These are phyloP conservation scores for Crucibulum parvulum DNA, from an alignment of 1,284 basidiomycete species.

Conservation along the genomic window DNA sequence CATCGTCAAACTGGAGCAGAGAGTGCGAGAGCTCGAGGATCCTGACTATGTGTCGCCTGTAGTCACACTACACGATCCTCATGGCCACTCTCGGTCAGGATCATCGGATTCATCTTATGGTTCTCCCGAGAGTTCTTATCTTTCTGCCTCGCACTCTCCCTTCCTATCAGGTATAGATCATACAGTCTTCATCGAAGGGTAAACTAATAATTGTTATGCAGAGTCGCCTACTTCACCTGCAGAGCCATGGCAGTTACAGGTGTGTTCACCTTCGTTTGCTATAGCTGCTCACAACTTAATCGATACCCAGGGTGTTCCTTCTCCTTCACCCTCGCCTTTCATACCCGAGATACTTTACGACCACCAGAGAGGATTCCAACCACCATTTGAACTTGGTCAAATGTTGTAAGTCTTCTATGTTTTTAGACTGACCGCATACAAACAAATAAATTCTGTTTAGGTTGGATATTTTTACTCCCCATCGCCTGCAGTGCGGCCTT, in stretches of 20 bases:
- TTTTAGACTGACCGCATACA: slow-evolving; percentile 9
- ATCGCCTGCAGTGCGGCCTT: slow-evolving; percentile 75
- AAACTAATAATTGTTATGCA: slow-evolving; percentile 18
- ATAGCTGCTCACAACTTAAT: neutral
- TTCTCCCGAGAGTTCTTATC: slow-evolving; percentile 63
- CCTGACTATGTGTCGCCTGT: slow-evolving; percentile 61
- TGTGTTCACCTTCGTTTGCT: slow-evolving; percentile 8
- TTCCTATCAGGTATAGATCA: slow-evolving; percentile 56
- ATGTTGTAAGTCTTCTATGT: slow-evolving; percentile 58
- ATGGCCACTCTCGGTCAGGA: slow-evolving; percentile 56
- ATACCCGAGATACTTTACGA: slow-evolving; percentile 54
- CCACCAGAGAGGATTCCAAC: slow-evolving; percentile 56
- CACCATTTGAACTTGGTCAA: slow-evolving; percentile 66
- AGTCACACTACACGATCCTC: slow-evolving; percentile 59
- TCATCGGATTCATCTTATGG: slow-evolving; percentile 70
- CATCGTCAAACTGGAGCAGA: slow-evolving; percentile 60
- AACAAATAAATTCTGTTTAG: slow-evolving; percentile 40
- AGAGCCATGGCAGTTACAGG: slow-evolving; percentile 40
- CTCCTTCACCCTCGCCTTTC: slow-evolving; percentile 56
- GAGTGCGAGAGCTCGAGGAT: slow-evolving; percentile 65
- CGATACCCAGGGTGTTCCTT: slow-evolving; percentile 31
- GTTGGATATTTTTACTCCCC: slow-evolving; percentile 77
- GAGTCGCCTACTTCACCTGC: slow-evolving; percentile 43
- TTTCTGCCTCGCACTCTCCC: slow-evolving; percentile 68
- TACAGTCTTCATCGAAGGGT: slow-evolving; percentile 26